Conservation (phyloP, 75 land plant genomes). For the Cryptomeria japonica region DNA sequence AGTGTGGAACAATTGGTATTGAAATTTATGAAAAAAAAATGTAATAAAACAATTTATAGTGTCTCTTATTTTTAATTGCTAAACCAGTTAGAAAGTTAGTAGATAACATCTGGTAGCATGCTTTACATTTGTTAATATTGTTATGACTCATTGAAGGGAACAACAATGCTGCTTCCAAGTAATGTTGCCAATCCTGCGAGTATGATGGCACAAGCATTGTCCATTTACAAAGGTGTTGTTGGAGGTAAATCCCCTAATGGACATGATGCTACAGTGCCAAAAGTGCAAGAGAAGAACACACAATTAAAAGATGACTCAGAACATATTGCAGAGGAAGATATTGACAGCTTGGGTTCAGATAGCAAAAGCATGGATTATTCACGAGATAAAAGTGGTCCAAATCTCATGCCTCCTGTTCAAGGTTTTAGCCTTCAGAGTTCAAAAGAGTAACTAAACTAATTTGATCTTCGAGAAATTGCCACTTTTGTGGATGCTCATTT, state of each 20-base stretch:
- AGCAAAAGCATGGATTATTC: background rate
- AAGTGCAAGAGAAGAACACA: background rate
- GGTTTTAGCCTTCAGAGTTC: conserved; percentile 9
- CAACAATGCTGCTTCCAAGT: conserved; percentile 86
- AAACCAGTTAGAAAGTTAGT: background rate
- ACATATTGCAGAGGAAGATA: background rate
- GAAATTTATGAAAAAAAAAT: background rate
- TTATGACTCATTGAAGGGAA: conserved; percentile 45
- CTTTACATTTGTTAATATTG: background rate
- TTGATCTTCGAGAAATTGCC: background rate
- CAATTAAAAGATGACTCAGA: background rate
- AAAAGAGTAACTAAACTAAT: background rate
- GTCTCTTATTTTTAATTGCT: background rate
- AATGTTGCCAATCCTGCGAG: conserved; percentile 62
- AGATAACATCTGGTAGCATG: background rate
- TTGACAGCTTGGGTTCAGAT: background rate
- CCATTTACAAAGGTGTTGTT: conserved; percentile 68
- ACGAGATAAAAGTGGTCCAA: background rate
- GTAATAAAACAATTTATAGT: background rate
- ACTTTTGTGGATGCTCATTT: background rate
- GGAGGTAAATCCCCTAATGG: conserved; percentile 2
- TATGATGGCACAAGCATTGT: conserved; percentile 83
- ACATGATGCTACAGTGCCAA: background rate
- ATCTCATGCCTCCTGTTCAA: background rate
- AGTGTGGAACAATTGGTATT: background rate